Conservation (phyloP, 2,329 filamentous ascomycete genomes). For the Hypoxylon sp. region DNA sequence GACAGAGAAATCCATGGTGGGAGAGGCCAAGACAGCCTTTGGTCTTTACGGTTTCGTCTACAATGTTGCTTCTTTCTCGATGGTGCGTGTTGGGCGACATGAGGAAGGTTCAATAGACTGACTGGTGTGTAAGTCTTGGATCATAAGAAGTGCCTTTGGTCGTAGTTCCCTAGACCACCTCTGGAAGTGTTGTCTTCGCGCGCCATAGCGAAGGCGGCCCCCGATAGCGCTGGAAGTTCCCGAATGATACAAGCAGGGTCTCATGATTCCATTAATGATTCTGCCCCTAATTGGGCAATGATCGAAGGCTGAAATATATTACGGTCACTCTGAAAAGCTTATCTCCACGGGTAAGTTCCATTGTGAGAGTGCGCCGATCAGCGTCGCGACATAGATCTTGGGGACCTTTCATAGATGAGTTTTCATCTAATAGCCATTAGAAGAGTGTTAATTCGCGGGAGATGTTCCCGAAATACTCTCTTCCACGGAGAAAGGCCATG, state of each 20-base stretch:
- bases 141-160: neutral
- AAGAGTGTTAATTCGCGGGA: constrained; percentile 1
- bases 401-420: constrained; percentile 9
- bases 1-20: neutral
- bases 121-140: neutral
- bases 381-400: constrained; percentile 1
- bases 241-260: constrained; percentile 4
- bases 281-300: constrained; percentile 7
- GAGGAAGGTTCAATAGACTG: constrained; percentile 19
- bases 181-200: constrained; percentile 6
- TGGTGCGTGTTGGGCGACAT: neutral
- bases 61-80: constrained; percentile 9
- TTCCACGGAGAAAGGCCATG: neutral
- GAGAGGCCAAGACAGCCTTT: neutral
- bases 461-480: neutral
- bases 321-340: constrained; percentile 18
- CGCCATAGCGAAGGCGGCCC: neutral
- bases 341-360: constrained; percentile 19
- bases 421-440: neutral
- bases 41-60: neutral
- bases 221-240: constrained; percentile 7
- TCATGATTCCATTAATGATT: constrained; percentile 10
- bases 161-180: neutral
- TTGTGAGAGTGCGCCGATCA: constrained; percentile 12
- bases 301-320: constrained; percentile 13